Conservation (phyloP, 2,329 filamentous ascomycete genomes). For the Neospermospora avenae region DNA sequence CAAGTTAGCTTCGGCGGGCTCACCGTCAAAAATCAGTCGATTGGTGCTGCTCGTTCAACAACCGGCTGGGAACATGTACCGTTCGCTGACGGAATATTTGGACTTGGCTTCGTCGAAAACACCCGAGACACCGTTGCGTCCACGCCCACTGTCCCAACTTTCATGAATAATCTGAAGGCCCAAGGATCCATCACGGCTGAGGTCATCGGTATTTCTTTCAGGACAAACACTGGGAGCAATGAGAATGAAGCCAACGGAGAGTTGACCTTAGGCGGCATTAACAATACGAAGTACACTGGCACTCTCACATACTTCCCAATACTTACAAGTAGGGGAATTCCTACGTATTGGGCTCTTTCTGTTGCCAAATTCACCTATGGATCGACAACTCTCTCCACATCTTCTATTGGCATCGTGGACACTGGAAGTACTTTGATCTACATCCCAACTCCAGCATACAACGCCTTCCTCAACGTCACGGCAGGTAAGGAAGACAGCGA, state of each 20-base stretch:
- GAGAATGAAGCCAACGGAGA: conserved; percentile 59
- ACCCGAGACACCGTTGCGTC: conserved; percentile 30
- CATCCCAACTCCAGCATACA: conserved; percentile 48
- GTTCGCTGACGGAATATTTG: conserved; percentile 22
- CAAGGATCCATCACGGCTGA: conserved; percentile 32
- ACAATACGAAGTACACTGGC: conserved; percentile 63
- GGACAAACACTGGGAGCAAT: conserved; percentile 29
- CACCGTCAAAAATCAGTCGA: conserved; percentile 22
- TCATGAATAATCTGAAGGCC: conserved; percentile 31
- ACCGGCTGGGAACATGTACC: conserved; percentile 18
- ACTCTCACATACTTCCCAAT: conserved; percentile 60
- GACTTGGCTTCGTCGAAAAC: conserved; percentile 31
- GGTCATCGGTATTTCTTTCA: conserved; percentile 34
- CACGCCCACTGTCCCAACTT: conserved; percentile 29
- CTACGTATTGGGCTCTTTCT: conserved; percentile 67
- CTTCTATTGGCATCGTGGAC: conserved; percentile 68
- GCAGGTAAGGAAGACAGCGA: conserved; percentile 28
- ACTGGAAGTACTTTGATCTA: conserved; percentile 78
- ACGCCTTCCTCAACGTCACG: conserved; percentile 31
- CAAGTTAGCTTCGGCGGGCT: conserved; percentile 34
- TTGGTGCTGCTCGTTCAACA: conserved; percentile 17
- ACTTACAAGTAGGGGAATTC: conserved; percentile 43
- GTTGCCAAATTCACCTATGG: conserved; percentile 60
- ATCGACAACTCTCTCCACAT: conserved; percentile 41
- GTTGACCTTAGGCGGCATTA: conserved; percentile 68